phyloP scores from a whole-genome alignment of 192 early-diverging fungal genomes.

The Borealophlyctis nickersoniae region DNA sequence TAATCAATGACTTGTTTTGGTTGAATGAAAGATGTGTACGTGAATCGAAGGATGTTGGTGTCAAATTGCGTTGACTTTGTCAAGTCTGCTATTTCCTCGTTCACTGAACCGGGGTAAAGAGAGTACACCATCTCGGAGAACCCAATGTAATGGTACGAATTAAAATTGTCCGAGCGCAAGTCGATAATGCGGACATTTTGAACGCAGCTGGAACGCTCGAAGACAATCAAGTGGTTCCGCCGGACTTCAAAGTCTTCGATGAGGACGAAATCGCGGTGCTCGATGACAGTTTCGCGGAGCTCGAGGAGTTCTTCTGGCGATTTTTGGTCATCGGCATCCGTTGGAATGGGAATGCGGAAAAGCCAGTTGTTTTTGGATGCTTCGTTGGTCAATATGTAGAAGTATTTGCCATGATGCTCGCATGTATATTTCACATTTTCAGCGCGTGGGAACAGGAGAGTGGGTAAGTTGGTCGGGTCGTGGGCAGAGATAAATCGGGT shows the following conservation, averaged over 20 bases:
- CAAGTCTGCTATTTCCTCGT: conserved; percentile 50
- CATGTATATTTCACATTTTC: conserved; percentile 47
- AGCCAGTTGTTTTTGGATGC: conserved; percentile 62
- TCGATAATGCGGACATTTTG: conserved; percentile 61
- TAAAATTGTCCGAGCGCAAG: conserved; percentile 32
- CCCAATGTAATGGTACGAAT: conserved; percentile 54
- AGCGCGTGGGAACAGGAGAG: conserved; percentile 46
- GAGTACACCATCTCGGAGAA: conserved; percentile 55
- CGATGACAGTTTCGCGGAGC: conserved; percentile 52
- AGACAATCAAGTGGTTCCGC: conserved; percentile 50
- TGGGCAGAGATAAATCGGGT: conserved; percentile 41
- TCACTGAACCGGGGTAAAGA: conserved; percentile 46
- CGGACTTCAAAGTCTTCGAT: conserved; percentile 59
- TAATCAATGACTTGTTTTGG: conserved; percentile 36
- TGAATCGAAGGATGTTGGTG: conserved; percentile 34
- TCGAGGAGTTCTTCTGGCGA: neutral
- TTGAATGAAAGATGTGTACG: conserved; percentile 33
- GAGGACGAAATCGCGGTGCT: conserved; percentile 55
- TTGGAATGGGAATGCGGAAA: conserved; percentile 47
- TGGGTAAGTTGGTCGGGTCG: conserved; percentile 17
- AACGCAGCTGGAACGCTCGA: conserved; percentile 59
- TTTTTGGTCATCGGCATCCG: no score
- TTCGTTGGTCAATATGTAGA: conserved; percentile 57
- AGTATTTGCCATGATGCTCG: conserved; percentile 46
- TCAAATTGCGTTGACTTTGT: conserved; percentile 41